phyloP scores from a whole-genome alignment of 2,329 filamentous ascomycete genomes.

The Epichloe sp. region DNA sequence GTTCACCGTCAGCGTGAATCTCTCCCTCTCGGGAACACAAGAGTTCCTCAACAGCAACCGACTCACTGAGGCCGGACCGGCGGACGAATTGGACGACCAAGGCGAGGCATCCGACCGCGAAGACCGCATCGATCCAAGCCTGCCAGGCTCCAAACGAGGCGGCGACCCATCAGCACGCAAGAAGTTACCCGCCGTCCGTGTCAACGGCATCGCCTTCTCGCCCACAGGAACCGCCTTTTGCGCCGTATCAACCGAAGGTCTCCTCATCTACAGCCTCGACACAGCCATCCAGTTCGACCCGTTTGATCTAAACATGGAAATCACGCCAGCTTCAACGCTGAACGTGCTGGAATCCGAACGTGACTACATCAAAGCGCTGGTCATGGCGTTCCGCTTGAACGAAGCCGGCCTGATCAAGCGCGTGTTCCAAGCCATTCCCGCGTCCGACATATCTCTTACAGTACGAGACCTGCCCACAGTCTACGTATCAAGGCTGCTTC shows the following conservation, averaged over 20 bases:
- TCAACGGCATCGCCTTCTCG: conserved; percentile 74
- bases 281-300: conserved; percentile 78
- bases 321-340: conserved; percentile 79
- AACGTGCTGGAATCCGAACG: conserved; percentile 50
- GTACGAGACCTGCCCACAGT: conserved; percentile 69
- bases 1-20: conserved; percentile 87
- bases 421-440: conserved; percentile 75
- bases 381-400: conserved; percentile 96
- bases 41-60: conserved; percentile 91
- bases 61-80: conserved; percentile 80
- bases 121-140: conserved; percentile 61
- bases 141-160: conserved; percentile 79
- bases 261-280: conserved; percentile 88
- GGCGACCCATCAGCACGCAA: conserved; percentile 68
- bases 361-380: conserved; percentile 80
- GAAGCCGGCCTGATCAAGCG: conserved; percentile 67
- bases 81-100: conserved; percentile 72
- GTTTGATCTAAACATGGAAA: conserved; percentile 86
- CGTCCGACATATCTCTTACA: conserved; percentile 60
- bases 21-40: conserved; percentile 91
- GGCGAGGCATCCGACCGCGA: conserved; percentile 84
- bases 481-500: conserved; percentile 73
- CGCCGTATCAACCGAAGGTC: conserved; percentile 84
- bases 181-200: conserved; percentile 67
- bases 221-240: conserved; percentile 86